phyloP scores from a whole-genome alignment of 2,329 filamentous ascomycete species.

The Arthroderma sp. region DNA sequence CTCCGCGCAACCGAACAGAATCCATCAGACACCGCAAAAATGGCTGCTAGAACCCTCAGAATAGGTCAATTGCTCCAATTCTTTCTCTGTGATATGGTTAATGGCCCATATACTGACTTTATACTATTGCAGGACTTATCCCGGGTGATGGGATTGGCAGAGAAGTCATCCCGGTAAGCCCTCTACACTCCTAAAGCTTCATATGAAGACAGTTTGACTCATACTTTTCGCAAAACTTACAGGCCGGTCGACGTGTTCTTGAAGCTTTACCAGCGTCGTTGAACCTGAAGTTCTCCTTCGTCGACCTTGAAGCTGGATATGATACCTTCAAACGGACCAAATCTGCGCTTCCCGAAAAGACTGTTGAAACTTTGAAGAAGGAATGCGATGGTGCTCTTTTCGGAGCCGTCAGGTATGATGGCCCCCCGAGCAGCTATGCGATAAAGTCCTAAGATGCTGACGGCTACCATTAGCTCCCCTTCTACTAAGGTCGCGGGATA shows the following conservation, averaged over 20 bases:
- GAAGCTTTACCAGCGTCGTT: conserved; percentile 88
- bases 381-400: conserved; percentile 96
- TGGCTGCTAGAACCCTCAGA: conserved; percentile 53
- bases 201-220: conserved; percentile 1
- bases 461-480: conserved; percentile 49
- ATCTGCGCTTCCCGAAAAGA: conserved; percentile 75
- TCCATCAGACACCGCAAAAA: conserved; percentile 16
- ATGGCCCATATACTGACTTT: conserved; percentile 1
- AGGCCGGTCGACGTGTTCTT: conserved; percentile 72
- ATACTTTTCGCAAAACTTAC: neutral
- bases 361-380: conserved; percentile 72
- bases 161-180: conserved; percentile 74
- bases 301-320: conserved; percentile 85
- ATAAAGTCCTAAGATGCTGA: neutral
- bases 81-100: neutral
- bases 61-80: conserved; percentile 42
- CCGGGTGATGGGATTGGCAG: conserved; percentile 96
- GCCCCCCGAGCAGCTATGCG: neutral
- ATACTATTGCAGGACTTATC: conserved; percentile 58
- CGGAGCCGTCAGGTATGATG: conserved; percentile 62
- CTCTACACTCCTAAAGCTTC: conserved; percentile 1
- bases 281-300: conserved; percentile 84
- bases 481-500: conserved; percentile 85
- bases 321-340: conserved; percentile 87
- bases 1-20: too few relatives aligned